Conservation (phyloP, 108 stramenopile genomes). For the Fistulifera pelliculosa region DNA sequence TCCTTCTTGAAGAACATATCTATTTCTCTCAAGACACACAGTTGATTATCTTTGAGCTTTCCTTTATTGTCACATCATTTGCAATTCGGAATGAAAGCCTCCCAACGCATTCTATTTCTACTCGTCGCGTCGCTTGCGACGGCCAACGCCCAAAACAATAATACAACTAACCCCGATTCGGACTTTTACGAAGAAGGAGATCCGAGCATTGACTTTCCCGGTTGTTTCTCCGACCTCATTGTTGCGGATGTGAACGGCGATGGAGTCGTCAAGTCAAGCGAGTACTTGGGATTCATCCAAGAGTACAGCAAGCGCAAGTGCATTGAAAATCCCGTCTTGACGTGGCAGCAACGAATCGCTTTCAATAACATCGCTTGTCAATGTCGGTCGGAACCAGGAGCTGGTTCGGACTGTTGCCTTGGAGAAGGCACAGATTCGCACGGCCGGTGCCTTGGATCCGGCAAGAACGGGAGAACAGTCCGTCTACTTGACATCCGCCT, state of each 20-base stretch:
- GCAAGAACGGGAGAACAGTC: neutral
- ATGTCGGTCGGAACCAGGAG: neutral
- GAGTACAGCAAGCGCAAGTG: slow-evolving; percentile 2
- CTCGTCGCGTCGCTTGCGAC: too few species aligned
- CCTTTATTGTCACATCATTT: too few species aligned
- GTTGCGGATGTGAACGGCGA: slow-evolving; percentile 7
- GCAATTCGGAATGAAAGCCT: too few species aligned
- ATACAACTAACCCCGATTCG: neutral
- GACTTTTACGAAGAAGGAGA: slow-evolving; percentile 1
- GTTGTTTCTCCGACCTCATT: slow-evolving; percentile 6
- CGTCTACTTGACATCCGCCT: slow-evolving; percentile 2
- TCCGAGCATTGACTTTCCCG: neutral
- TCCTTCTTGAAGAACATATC: too few species aligned
- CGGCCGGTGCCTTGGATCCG: neutral
- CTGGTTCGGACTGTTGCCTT: slow-evolving; percentile 5
- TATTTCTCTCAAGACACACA: too few species aligned
- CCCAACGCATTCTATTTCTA: too few species aligned
- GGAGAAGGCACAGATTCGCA: slow-evolving; percentile 10
- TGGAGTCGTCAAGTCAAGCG: slow-evolving; percentile 6
- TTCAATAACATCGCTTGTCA: slow-evolving; percentile 12
- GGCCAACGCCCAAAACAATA: too few species aligned
- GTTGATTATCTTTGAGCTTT: too few species aligned
- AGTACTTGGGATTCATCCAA: slow-evolving; percentile 6
- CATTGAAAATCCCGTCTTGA: neutral
- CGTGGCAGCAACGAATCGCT: neutral